Evolutionary conservation across 2,329 filamentous ascomycete species (phyloP).

Genomic region (Thyridium curvatum): DNA sequence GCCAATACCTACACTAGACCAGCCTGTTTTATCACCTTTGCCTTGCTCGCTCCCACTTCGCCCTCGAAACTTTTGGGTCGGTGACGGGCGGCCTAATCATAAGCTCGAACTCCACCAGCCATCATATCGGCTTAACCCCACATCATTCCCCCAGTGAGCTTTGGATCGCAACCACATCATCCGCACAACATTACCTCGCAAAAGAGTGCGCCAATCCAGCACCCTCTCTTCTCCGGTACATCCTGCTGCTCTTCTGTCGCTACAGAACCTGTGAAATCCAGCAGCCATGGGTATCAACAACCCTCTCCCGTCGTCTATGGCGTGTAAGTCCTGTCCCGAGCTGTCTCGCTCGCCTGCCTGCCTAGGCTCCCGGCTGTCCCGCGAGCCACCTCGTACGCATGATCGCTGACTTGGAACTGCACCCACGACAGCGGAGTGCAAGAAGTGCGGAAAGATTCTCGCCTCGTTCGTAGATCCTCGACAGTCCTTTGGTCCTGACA

Average conservation of each 20-base stretch:
- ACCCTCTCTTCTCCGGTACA: conserved; percentile 2
- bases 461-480: conserved; percentile 89
- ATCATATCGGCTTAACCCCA: too few relatives aligned
- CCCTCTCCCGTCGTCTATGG: conserved; percentile 60
- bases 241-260: neutral
- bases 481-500: conserved; percentile 92
- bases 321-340: conserved; percentile 47
- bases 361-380: conserved; percentile 8
- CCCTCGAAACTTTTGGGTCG: too few relatives aligned
- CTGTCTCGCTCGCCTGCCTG: conserved; percentile 6
- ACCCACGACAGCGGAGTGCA: conserved; percentile 73
- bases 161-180: too few relatives aligned
- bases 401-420: conserved; percentile 7
- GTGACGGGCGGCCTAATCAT: too few relatives aligned
- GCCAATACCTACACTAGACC: too few relatives aligned
- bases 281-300: conserved; percentile 56
- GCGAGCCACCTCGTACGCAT: conserved; percentile 3
- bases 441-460: conserved; percentile 93
- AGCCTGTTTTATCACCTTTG: too few relatives aligned
- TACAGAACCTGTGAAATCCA: neutral
- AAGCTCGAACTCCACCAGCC: too few relatives aligned
- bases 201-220: neutral
- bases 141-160: too few relatives aligned
- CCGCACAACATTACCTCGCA: too few relatives aligned
- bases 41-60: too few relatives aligned